Base-by-base conservation (phyloP, 192 early-diverging fungal species). In the Spizellomyces sp. region DNA sequence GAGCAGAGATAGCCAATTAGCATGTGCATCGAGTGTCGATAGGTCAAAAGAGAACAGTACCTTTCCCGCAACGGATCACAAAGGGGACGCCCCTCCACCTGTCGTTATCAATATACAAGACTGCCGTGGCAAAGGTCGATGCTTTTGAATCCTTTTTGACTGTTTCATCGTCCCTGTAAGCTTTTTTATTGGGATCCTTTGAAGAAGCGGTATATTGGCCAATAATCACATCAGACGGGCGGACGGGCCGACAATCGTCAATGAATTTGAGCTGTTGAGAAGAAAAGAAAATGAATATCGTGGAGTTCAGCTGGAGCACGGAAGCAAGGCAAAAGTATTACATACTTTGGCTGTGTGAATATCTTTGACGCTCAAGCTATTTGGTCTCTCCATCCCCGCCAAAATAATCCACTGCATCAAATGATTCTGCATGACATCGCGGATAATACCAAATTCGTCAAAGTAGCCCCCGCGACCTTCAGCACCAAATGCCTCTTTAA, bases 401-500 rank as follows among this genome's bases (percentile, higher is more conserved):
- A 96, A 75, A 22, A 89, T 86, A 71, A 96, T 75, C 50, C 93
- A 88, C 79, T 96, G 94, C 60, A 96, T 75, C 66, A 96, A 64
- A 75, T 96, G 87, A 85, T 76, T 75, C 55, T 63, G 58, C 67
- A 67, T 75, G 7, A 77, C 94, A 74, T 96, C 94, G 56, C 94
- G 90, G 69, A 96, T 92, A 43, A 96, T 94, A 19, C 94, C 94
- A 83, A 92, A 94, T 80, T 94, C 92, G 74, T 96, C 94, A 86
- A 96, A 94, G 82, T 95, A 95, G 0, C 94, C 94, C 57, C 94
- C 94, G 27, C 94, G 90, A 17, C 94, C 94, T 75, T 93, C 91
- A 1, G 94, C 94, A 64, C 94, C 94, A 73, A 96, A 90, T 58
- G 88, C 86, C 76, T 96, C 94, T 71, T 96, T 96, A 79, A 96